phyloP scores from a whole-genome alignment of 2,329 filamentous ascomycete genomes.

The Fusarium sp. region DNA sequence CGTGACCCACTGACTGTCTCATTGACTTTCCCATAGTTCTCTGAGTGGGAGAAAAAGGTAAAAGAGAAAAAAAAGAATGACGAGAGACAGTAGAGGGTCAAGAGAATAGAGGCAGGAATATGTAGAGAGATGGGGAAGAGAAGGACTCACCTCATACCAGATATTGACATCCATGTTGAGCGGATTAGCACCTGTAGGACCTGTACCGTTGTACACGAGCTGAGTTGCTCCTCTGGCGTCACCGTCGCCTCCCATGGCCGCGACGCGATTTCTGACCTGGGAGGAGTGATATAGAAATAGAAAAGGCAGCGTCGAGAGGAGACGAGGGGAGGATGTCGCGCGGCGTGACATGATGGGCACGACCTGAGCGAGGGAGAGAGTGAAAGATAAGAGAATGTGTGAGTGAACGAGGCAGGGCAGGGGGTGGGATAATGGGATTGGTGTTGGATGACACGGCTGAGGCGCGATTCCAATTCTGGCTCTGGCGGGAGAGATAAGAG shows the following conservation, averaged over 20 bases:
- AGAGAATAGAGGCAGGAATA: background rate
- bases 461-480: constrained; percentile 18
- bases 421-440: constrained; percentile 8
- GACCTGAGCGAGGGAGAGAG: constrained; percentile 11
- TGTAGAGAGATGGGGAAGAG: background rate
- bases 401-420: constrained; percentile 6
- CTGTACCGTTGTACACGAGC: constrained; percentile 76
- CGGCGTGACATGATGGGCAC: constrained; percentile 26
- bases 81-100: constrained; percentile 7
- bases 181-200: constrained; percentile 77
- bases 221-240: constrained; percentile 61
- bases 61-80: constrained; percentile 14
- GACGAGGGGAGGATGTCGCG: constrained; percentile 19
- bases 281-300: constrained; percentile 43
- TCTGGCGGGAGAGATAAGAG: constrained; percentile 30
- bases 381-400: constrained; percentile 31
- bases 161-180: constrained; percentile 80
- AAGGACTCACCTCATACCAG: constrained; percentile 76
- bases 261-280: constrained; percentile 30
- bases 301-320: constrained; percentile 19
- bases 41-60: background rate
- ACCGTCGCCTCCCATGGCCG: constrained; percentile 52
- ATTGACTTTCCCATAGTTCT: constrained; percentile 6
- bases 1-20: constrained; percentile 32
- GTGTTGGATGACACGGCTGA: constrained; percentile 16